Percentiles rank a stretch among this genome's conserved stretches.
Conservation (phyloP, 345 rosid genomes). For the Raphanus sativus region DNA sequence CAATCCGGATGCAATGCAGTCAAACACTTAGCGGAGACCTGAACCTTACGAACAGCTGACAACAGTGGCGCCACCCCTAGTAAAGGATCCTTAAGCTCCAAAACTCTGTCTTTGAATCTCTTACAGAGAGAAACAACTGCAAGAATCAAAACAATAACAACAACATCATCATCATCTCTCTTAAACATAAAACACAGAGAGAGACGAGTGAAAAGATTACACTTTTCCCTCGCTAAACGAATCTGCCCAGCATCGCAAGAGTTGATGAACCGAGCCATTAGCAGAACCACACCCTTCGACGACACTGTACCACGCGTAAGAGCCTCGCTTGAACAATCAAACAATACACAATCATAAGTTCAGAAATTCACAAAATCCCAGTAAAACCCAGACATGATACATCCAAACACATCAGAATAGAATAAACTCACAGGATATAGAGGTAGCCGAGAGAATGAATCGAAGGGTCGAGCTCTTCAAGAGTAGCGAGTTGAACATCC, state of each 20-base stretch:
- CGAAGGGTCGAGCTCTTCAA: constrained; percentile 66
- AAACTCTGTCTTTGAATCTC: constrained; percentile 77
- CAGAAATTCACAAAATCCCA: background rate
- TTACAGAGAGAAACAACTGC: constrained; percentile 74
- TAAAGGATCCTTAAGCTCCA: constrained; percentile 60
- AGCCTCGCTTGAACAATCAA: constrained; percentile 50
- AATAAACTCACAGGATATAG: constrained; percentile 55
- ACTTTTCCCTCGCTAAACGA: constrained; percentile 69
- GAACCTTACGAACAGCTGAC: constrained; percentile 72
- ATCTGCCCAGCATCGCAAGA: constrained; percentile 72
- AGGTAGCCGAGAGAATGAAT: constrained; percentile 77
- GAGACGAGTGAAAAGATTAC: constrained; percentile 39
- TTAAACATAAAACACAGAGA: background rate
- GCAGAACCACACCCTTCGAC: constrained; percentile 45
- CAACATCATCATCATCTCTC: background rate
- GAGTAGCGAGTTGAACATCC: constrained; percentile 44
- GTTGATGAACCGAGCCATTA: constrained; percentile 59
- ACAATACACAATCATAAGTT: background rate
- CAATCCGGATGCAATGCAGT: constrained; percentile 85
- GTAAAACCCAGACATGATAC: background rate
- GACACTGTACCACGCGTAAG: constrained; percentile 48
- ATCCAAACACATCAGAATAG: background rate
- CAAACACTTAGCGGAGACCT: constrained; percentile 67
- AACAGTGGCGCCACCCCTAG: constrained; percentile 77
- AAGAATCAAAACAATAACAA: constrained; percentile 18